Conservation (phyloP, 257 asterid species). For the Nicotiana knightiana region DNA sequence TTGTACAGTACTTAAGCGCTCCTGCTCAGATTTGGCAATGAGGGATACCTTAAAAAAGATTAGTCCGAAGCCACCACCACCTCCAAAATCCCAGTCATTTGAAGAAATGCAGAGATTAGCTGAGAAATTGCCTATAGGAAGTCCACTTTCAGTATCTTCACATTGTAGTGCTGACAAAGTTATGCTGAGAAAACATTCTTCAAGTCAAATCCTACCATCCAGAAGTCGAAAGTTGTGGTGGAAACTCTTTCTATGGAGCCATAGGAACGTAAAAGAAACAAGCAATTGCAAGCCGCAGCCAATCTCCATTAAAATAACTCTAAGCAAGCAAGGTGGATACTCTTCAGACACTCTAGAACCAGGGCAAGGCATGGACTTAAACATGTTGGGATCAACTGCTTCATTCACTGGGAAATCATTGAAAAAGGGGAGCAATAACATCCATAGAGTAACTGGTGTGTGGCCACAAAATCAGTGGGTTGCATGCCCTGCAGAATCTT, state of each 20-base stretch:
- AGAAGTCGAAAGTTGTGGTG: constrained; percentile 66
- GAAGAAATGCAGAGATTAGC: constrained; percentile 44
- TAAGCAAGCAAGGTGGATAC: constrained; percentile 61
- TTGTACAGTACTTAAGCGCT: constrained; percentile 43
- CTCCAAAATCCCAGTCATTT: constrained; percentile 32
- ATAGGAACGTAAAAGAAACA: constrained; percentile 39
- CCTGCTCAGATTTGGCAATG: constrained; percentile 50
- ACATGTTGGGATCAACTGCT: constrained; percentile 26
- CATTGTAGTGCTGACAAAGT: constrained; percentile 58
- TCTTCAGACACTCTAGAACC: constrained; percentile 68
- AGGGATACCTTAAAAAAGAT: constrained; percentile 25
- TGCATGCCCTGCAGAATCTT: constrained; percentile 50
- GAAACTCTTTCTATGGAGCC: constrained; percentile 78
- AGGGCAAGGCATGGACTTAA: constrained; percentile 17
- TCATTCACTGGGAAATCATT: constrained; percentile 20
- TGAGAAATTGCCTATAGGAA: constrained; percentile 19
- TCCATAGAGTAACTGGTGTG: constrained; percentile 42
- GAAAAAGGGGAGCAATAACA: constrained; percentile 20
- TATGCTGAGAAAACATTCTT: constrained; percentile 65
- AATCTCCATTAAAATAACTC: constrained; percentile 14
- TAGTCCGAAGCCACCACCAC: constrained; percentile 18
- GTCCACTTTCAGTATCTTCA: constrained; percentile 45
- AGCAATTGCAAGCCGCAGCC: constrained; percentile 18
- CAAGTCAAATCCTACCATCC: constrained; percentile 71
- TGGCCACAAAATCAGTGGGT: constrained; percentile 88